Evolutionary conservation across 441 rosid species (phyloP).

Genomic region (Raphanus hybrid): DNA sequence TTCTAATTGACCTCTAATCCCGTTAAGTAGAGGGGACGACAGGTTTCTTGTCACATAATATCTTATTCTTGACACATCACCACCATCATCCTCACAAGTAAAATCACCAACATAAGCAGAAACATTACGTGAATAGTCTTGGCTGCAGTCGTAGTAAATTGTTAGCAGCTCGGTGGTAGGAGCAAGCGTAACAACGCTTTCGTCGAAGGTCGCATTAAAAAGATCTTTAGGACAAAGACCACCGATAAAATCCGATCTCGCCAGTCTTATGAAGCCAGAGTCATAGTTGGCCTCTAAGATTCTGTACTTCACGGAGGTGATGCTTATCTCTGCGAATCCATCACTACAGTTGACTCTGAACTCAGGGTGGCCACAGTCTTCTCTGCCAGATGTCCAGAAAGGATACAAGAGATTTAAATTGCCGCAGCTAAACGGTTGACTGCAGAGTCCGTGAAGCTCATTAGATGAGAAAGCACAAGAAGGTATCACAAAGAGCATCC

Average conservation of each 20-base stretch:
- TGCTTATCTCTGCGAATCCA: constrained; percentile 2
- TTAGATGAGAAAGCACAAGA: constrained; percentile 23
- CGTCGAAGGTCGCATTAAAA: background rate
- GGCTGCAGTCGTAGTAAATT: constrained; percentile 40
- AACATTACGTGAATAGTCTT: background rate
- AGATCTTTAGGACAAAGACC: constrained; percentile 29
- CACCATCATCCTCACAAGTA: background rate
- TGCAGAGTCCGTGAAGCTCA: constrained; percentile 12
- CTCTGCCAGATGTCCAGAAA: constrained; percentile 25
- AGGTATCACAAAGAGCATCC: constrained; percentile 24
- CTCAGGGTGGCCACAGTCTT: constrained; percentile 33
- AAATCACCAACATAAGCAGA: background rate
- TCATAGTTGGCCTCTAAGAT: background rate
- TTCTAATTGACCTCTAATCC: accelerated
- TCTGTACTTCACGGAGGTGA: constrained; percentile 14
- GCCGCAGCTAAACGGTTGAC: background rate
- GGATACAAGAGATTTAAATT: constrained; percentile 10
- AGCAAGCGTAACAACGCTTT: constrained; percentile 6
- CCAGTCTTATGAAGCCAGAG: constrained; percentile 16
- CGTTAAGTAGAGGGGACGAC: background rate
- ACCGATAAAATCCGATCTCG: constrained; percentile 31
- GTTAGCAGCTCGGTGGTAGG: constrained; percentile 24
- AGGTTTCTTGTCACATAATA: constrained; percentile 34
- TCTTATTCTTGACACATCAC: background rate
- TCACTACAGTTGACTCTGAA: background rate